phyloP scores from a whole-genome alignment of 2,329 filamentous ascomycete species.

The Aureobasidium vineae region DNA sequence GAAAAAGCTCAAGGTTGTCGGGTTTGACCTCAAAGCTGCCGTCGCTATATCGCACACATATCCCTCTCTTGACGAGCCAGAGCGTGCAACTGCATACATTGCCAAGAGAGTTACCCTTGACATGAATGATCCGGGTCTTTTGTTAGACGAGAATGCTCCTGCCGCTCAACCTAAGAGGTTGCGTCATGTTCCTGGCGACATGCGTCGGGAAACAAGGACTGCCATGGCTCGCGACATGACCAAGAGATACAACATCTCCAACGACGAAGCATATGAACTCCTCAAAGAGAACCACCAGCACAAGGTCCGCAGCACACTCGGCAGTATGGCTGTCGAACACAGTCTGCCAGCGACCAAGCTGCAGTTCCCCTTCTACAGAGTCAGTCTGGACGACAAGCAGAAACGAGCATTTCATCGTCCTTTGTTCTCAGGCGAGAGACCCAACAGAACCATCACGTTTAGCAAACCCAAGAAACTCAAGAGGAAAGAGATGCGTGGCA shows the following conservation, averaged over 20 bases:
- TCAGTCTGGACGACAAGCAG: slow-evolving; percentile 70
- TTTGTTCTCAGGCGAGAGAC: slow-evolving; percentile 56
- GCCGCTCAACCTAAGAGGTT: slow-evolving; percentile 60
- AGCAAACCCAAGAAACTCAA: slow-evolving; percentile 71
- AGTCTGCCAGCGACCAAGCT: slow-evolving; percentile 87
- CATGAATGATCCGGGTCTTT: slow-evolving; percentile 80
- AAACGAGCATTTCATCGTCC: slow-evolving; percentile 83
- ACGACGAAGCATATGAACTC: slow-evolving; percentile 92
- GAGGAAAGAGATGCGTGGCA: slow-evolving; percentile 77
- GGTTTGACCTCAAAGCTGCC: slow-evolving; percentile 42
- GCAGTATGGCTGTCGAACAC: slow-evolving; percentile 90
- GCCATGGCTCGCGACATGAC: slow-evolving; percentile 70
- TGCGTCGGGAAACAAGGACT: slow-evolving; percentile 65
- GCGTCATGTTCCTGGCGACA: slow-evolving; percentile 50
- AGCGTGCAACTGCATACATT: slow-evolving; percentile 67
- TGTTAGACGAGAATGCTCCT: slow-evolving; percentile 73
- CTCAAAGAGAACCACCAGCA: slow-evolving; percentile 96
- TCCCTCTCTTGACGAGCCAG: slow-evolving; percentile 77
- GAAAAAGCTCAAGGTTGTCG: slow-evolving; percentile 29
- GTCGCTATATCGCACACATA: slow-evolving; percentile 58
- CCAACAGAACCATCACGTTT: slow-evolving; percentile 69
- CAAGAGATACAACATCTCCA: slow-evolving; percentile 90
- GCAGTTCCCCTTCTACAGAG: slow-evolving; percentile 94
- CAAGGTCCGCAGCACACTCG: slow-evolving; percentile 89
- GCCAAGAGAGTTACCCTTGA: slow-evolving; percentile 80